Percentiles rank a stretch among this genome's conserved stretches.
These are phyloP conservation scores for Incumbomyces lentus DNA, from an alignment of 2,329 filamentous ascomycete species.

Conservation along the genomic window DNA sequence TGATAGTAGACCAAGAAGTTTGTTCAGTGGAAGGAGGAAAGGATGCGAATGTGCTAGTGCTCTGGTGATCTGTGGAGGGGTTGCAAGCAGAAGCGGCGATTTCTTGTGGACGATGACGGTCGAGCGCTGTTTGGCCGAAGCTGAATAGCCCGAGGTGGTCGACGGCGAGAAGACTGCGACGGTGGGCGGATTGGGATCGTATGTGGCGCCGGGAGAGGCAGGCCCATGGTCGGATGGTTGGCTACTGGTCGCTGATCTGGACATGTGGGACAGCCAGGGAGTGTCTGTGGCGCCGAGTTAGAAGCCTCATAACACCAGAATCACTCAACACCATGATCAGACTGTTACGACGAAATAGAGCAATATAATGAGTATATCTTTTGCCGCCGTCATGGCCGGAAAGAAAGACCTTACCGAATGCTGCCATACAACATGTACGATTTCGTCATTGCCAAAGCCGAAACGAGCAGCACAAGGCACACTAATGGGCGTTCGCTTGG, in stretches of 20 bases:
- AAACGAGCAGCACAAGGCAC: not conserved
- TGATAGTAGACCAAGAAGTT: constrained; percentile 71
- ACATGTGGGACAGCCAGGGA: constrained; percentile 47
- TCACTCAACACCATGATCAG: not conserved
- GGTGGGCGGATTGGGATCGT: constrained; percentile 54
- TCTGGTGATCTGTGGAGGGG: constrained; percentile 86
- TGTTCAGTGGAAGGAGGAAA: constrained; percentile 81
- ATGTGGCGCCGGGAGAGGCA: constrained; percentile 23
- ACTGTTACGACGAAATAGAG: no score
- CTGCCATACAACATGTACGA: constrained; percentile 38
- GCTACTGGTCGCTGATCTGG: constrained; percentile 27
- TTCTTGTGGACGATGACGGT: constrained; percentile 96
- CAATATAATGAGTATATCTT: no score
- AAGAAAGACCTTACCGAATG: constrained; percentile 29
- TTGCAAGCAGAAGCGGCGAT: constrained; percentile 82
- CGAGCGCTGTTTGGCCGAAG: constrained; percentile 66
- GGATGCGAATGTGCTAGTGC: constrained; percentile 93
- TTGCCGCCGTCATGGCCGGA: no score
- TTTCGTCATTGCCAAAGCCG: constrained; percentile 9
- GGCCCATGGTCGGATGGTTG: constrained; percentile 30
- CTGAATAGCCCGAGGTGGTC: constrained; percentile 58
- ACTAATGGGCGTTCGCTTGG: no score
- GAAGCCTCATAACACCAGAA: constrained; percentile 2
- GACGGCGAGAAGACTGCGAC: constrained; percentile 83
- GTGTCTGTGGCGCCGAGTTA: constrained; percentile 29